Conservation (phyloP, 2,329 filamentous ascomycete species). For the Clarireedia sp. region DNA sequence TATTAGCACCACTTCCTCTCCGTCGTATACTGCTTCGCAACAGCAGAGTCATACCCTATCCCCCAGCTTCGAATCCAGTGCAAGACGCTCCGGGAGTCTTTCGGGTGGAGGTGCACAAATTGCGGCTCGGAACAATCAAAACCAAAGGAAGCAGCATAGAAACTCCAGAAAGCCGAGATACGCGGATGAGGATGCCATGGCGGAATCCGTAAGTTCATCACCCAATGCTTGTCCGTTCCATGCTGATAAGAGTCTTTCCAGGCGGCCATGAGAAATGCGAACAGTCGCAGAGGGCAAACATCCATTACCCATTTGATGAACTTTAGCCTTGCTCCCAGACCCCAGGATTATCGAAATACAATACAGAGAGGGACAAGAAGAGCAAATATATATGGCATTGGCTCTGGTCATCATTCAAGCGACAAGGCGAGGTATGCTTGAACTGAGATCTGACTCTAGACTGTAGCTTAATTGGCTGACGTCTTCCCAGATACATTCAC, state of each 20-base stretch:
- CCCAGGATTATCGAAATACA: conserved; percentile 46
- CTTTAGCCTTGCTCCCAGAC: conserved; percentile 72
- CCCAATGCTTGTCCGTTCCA: not conserved
- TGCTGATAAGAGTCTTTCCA: conserved; percentile 13
- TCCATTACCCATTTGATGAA: conserved; percentile 96
- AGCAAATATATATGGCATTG: conserved; percentile 73
- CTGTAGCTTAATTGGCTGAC: not conserved
- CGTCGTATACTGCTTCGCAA: conserved; percentile 22
- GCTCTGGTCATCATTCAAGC: conserved; percentile 80
- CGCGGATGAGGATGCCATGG: conserved; percentile 80
- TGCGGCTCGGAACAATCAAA: conserved; percentile 63
- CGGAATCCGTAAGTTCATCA: conserved; percentile 55
- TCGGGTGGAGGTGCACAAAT: conserved; percentile 11
- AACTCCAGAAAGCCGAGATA: conserved; percentile 66
- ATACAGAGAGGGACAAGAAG: conserved; percentile 45
- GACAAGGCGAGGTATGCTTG: conserved; percentile 74
- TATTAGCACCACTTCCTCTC: conserved; percentile 22
- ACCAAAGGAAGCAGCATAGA: conserved; percentile 73
- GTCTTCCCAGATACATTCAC: conserved; percentile 64
- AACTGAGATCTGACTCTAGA: not conserved
- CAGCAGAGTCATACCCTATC: conserved; percentile 23
- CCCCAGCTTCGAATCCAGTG: conserved; percentile 25
- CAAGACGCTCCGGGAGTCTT: conserved; percentile 21
- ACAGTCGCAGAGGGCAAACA: conserved; percentile 79
- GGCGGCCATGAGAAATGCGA: conserved; percentile 51